Evolutionary conservation across 768 basidiomycete genomes (phyloP).

Genomic region (Pisolithus orientalis): DNA sequence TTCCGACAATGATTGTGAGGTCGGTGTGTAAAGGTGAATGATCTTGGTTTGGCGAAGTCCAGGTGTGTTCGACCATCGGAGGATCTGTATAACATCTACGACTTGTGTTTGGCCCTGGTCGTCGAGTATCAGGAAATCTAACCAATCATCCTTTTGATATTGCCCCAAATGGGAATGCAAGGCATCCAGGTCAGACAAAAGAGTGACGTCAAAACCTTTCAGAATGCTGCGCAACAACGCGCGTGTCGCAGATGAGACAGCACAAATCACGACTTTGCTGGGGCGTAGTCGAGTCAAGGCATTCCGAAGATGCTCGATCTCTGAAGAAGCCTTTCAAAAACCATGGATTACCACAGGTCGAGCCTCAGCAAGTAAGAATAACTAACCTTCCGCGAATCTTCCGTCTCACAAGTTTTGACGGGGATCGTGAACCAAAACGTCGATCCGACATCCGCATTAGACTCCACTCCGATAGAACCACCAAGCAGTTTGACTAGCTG

Average conservation of each 20-base stretch:
- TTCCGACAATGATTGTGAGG: conserved; percentile 42
- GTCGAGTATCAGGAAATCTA: conserved; percentile 66
- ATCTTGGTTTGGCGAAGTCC: conserved; percentile 52
- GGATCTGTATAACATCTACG: conserved; percentile 47
- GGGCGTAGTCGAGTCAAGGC: conserved; percentile 42
- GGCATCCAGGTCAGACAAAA: conserved; percentile 40
- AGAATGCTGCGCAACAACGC: conserved; percentile 54
- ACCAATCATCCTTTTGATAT: conserved; percentile 23
- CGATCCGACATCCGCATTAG: conserved; percentile 57
- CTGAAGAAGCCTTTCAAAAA: conserved; percentile 34
- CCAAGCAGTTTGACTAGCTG: conserved; percentile 74
- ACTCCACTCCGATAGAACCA: conserved; percentile 65
- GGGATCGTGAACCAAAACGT: conserved; percentile 73
- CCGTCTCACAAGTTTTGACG: conserved; percentile 48
- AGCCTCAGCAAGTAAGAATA: neutral
- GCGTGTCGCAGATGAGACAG: conserved; percentile 51
- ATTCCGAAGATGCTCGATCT: conserved; percentile 42
- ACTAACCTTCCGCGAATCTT: conserved; percentile 51
- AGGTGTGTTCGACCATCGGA: conserved; percentile 34
- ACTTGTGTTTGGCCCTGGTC: conserved; percentile 55
- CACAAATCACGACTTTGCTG: conserved; percentile 49
- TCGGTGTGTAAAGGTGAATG: conserved; percentile 69
- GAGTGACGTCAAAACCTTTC: conserved; percentile 42
- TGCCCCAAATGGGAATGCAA: conserved; percentile 36
- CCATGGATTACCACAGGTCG: neutral